These are phyloP conservation scores for Aspergillus novoparasiticus DNA, from an alignment of 2,329 filamentous ascomycete genomes.

Conservation along the genomic window DNA sequence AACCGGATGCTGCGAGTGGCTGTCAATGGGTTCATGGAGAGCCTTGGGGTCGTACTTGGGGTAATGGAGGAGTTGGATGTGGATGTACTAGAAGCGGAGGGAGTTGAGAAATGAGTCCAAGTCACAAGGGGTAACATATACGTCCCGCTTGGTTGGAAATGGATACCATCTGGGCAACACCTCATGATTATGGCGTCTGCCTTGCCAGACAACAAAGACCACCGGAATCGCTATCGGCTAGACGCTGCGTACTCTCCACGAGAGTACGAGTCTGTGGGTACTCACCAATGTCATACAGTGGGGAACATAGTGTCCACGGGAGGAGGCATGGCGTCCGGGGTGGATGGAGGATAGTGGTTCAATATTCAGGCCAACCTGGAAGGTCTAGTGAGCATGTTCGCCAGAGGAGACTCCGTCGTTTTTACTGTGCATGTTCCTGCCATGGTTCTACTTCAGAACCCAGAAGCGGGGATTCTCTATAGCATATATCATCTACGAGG, in stretches of 20 bases:
- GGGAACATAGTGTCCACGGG: too few relatives aligned
- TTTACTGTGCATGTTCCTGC: not conserved
- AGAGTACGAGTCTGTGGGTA: not conserved
- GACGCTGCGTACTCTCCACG: not conserved
- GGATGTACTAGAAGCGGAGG: slow-evolving; percentile 66
- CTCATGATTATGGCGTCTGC: not conserved
- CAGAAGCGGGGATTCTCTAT: not conserved
- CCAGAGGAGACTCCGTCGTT: not conserved
- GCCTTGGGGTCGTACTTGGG: slow-evolving; percentile 77
- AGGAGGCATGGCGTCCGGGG: not conserved
- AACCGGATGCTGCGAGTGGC: slow-evolving; percentile 96
- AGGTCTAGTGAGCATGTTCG: not conserved
- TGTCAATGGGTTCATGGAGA: slow-evolving; percentile 96
- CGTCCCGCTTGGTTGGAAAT: not conserved
- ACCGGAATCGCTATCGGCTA: not conserved
- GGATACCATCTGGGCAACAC: not conserved
- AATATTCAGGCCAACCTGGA: not conserved
- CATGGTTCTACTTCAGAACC: not conserved
- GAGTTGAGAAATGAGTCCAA: slow-evolving; percentile 26
- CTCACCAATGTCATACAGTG: not conserved
- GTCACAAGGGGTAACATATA: not conserved
- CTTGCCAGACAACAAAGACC: not conserved
- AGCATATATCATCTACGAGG: not conserved
- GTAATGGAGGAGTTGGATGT: slow-evolving; percentile 90
- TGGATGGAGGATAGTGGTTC: not conserved